These are phyloP conservation scores for Oryza meyeriana DNA, from an alignment of 176 grass and related monocot species.

Conservation along the genomic window DNA sequence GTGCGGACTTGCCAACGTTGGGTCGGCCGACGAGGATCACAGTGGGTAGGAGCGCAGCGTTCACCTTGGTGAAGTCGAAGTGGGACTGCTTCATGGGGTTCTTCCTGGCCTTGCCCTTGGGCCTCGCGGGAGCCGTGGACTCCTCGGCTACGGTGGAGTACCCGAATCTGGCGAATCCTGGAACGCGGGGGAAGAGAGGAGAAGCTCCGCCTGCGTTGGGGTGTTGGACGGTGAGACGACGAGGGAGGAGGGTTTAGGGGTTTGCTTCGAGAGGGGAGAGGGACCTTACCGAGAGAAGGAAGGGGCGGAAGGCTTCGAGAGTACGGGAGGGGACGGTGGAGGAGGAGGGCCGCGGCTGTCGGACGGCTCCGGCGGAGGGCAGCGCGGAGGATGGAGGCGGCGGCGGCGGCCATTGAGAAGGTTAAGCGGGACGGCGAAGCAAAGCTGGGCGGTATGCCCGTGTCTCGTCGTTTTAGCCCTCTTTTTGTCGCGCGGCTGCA, in stretches of 20 bases:
- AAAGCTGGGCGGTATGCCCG: neutral
- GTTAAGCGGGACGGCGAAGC: neutral
- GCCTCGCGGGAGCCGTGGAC: neutral
- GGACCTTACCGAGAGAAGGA: conserved; percentile 5
- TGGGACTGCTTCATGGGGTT: conserved; percentile 63
- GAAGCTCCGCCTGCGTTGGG: conserved; percentile 18
- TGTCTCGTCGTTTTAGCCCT: neutral
- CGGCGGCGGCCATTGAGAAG: conserved; percentile 14
- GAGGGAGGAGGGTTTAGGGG: conserved; percentile 28
- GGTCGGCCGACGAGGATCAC: conserved; percentile 88
- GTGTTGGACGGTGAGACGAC: conserved; percentile 1
- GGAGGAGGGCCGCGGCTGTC: neutral
- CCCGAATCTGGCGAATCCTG: neutral
- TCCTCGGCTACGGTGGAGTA: conserved; percentile 4
- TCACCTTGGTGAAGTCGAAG: conserved; percentile 85
- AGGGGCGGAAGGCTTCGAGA: neutral
- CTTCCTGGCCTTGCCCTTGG: conserved; percentile 55
- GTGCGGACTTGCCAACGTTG: conserved; percentile 93
- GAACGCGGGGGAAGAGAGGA: conserved; percentile 6
- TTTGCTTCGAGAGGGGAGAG: neutral
- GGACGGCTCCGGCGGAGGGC: conserved; percentile 36
- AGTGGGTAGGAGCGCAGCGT: conserved; percentile 76
- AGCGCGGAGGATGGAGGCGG: conserved; percentile 25
- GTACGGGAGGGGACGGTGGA: neutral
- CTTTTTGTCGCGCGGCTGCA: no score